phyloP scores from a whole-genome alignment of 2,329 filamentous ascomycete species.

The Cladosporium colombiae region DNA sequence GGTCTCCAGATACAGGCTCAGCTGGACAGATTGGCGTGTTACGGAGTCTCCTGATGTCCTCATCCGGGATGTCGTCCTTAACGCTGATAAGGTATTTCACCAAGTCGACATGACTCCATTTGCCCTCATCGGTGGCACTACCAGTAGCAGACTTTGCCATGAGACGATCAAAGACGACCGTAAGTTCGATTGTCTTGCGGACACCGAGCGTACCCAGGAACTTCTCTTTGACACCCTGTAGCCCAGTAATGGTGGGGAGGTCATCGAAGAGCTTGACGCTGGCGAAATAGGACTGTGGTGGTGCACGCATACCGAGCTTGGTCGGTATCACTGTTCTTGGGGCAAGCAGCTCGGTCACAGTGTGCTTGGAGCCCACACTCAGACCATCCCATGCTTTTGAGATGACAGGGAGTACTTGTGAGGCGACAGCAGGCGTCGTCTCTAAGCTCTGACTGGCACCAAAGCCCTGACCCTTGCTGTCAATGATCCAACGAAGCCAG shows the following conservation, averaged over 20 bases:
- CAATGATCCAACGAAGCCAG: conserved; percentile 82
- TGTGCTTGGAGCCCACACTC: conserved; percentile 64
- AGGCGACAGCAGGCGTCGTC: conserved; percentile 70
- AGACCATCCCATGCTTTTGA: conserved; percentile 91
- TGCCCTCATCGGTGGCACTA: conserved; percentile 50
- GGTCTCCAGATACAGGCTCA: conserved; percentile 55
- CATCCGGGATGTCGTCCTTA: conserved; percentile 78
- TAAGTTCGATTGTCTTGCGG: conserved; percentile 90
- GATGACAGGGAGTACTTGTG: conserved; percentile 73
- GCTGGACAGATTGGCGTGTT: conserved; percentile 80
- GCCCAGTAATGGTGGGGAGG: conserved; percentile 74
- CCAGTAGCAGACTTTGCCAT: conserved; percentile 60
- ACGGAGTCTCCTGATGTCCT: conserved; percentile 77
- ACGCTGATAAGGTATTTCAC: conserved; percentile 94
- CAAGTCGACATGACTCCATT: conserved; percentile 91
- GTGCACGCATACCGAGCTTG: conserved; percentile 83
- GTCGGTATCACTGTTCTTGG: conserved; percentile 80
- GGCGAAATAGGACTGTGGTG: conserved; percentile 84
- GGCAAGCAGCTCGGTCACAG: conserved; percentile 65
- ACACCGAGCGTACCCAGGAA: conserved; percentile 82
- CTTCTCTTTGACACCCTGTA: conserved; percentile 85
- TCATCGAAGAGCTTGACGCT: conserved; percentile 96
- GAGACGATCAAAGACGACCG: conserved; percentile 87
- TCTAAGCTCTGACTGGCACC: conserved; percentile 69
- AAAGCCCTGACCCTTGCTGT: conserved; percentile 62